phyloP scores from a whole-genome alignment of 2,329 filamentous ascomycete genomes.

The Huntiella savannae region DNA sequence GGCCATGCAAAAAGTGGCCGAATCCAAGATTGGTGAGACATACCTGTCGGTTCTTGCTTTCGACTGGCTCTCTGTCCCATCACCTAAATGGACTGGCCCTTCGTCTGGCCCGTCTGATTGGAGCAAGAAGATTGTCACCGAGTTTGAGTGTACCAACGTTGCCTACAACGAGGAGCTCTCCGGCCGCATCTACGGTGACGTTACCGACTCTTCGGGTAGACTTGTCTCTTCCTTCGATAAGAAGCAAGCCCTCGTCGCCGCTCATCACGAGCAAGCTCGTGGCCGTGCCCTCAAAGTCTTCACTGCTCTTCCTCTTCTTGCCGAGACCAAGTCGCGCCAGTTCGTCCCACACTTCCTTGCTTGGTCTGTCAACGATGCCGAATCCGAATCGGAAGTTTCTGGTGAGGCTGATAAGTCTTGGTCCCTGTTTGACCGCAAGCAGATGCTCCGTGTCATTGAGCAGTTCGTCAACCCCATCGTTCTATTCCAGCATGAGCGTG shows the following conservation, averaged over 20 bases:
- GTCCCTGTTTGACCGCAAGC: conserved; percentile 65
- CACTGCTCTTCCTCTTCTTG: conserved; percentile 50
- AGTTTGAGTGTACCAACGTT: conserved; percentile 75
- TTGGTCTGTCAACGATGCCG: conserved; percentile 46
- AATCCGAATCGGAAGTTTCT: conserved; percentile 15
- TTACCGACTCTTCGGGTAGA: conserved; percentile 33
- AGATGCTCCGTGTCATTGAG: conserved; percentile 61
- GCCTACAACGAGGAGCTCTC: conserved; percentile 36
- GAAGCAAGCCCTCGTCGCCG: conserved; percentile 35
- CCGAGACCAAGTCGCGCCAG: conserved; percentile 69
- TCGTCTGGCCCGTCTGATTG: conserved; percentile 18
- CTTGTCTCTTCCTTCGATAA: conserved; percentile 46
- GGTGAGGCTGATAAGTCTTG: conserved; percentile 33
- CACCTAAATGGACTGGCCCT: conserved; percentile 32
- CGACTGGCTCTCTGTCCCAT: conserved; percentile 50
- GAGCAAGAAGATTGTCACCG: conserved; percentile 31
- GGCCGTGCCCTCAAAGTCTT: conserved; percentile 67
- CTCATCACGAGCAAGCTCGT: conserved; percentile 38
- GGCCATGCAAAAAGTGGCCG: conserved; percentile 55
- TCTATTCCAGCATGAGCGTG: conserved; percentile 57
- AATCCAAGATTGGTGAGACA: conserved; percentile 53
- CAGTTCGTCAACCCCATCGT: conserved; percentile 76
- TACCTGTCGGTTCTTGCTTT: conserved; percentile 54
- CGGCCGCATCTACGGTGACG: conserved; percentile 30
- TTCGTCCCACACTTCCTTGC: conserved; percentile 72